phyloP scores from a whole-genome alignment of 495 filamentous ascomycete genomes.

The Xylaria nigripes region DNA sequence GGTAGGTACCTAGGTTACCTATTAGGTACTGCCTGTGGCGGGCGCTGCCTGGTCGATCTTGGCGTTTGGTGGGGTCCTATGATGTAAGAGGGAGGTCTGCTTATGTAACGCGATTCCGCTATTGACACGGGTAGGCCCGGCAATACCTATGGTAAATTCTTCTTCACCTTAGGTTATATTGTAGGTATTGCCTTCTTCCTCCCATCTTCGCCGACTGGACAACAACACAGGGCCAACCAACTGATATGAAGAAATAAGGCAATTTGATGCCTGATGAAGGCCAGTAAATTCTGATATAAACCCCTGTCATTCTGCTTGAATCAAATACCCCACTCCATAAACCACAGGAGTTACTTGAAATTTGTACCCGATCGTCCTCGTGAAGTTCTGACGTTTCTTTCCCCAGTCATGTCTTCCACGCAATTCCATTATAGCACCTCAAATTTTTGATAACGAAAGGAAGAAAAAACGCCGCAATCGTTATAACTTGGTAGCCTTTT shows the following conservation, averaged over 20 bases:
- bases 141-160: too few species aligned
- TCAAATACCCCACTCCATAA: neutral
- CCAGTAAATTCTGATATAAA: neutral
- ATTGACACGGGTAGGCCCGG: neutral
- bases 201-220: too few species aligned
- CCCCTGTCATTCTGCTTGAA: neutral
- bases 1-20: too few species aligned
- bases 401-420: neutral
- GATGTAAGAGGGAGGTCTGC: neutral
- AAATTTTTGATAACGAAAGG: conserved; percentile 11
- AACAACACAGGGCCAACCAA: too few species aligned
- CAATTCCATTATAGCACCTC: neutral
- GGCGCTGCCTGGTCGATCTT: neutral
- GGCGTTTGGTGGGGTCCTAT: neutral
- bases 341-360: neutral
- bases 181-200: too few species aligned
- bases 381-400: neutral
- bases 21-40: too few species aligned
- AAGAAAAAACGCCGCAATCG: neutral
- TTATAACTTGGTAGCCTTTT: neutral
- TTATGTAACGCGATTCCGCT: neutral
- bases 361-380: neutral
- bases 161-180: too few species aligned
- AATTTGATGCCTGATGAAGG: too few species aligned
- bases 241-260: too few species aligned